Percentiles rank a stretch among this genome's conserved stretches.
Conservation (phyloP, 495 filamentous ascomycete genomes). For the Pseudevernia furfuracea region DNA sequence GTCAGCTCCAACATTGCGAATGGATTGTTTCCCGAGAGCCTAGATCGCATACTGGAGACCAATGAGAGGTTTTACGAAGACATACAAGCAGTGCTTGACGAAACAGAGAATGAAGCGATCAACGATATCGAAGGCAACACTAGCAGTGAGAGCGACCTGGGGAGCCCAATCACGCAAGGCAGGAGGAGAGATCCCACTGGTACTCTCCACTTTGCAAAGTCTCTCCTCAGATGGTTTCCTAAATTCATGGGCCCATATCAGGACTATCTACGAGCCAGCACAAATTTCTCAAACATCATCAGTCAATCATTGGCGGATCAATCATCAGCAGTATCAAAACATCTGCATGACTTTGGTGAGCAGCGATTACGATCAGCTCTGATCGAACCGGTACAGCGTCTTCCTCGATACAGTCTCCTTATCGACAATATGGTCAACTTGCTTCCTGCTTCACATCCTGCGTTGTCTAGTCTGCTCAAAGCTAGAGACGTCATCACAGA, state of each 20-base stretch:
- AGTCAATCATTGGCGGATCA: conserved; percentile 62
- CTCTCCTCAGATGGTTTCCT: conserved; percentile 83
- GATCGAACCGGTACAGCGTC: conserved; percentile 91
- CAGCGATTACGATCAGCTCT: conserved; percentile 84
- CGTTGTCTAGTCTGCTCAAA: conserved; percentile 68
- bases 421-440: conserved; percentile 89
- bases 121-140: conserved; percentile 48
- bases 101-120: conserved; percentile 72
- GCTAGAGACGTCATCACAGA: conserved; percentile 87
- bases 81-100: conserved; percentile 67
- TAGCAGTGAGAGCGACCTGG: conserved; percentile 32
- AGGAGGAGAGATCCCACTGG: conserved; percentile 64
- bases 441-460: conserved; percentile 75
- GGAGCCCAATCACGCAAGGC: conserved; percentile 38
- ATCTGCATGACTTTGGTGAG: conserved; percentile 78
- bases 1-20: conserved; percentile 50
- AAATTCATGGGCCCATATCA: conserved; percentile 82
- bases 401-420: conserved; percentile 89
- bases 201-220: conserved; percentile 61
- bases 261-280: conserved; percentile 81
- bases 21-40: conserved; percentile 70
- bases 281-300: conserved; percentile 72
- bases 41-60: conserved; percentile 67
- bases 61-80: conserved; percentile 72
- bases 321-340: conserved; percentile 69